Conservation (phyloP, 306 rosid genomes). For the Castanea sativa region DNA sequence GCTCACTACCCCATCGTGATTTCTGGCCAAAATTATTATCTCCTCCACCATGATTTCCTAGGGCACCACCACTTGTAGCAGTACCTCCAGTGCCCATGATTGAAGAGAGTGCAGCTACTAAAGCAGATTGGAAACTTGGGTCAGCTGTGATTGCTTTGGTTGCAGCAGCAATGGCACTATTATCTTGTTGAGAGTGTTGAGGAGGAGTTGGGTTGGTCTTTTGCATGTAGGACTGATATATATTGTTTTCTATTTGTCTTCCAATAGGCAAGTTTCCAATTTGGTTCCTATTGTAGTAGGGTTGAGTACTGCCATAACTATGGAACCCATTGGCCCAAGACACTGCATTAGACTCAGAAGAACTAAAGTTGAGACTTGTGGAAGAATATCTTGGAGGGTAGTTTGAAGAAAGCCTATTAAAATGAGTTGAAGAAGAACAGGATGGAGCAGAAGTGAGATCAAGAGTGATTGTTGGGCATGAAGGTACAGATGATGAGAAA, state of each 20-base stretch:
- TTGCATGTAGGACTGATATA: constrained; percentile 47
- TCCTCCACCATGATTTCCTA: constrained; percentile 32
- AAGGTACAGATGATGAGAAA: constrained; percentile 47
- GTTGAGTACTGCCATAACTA: constrained; percentile 30
- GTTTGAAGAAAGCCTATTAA: constrained; percentile 41
- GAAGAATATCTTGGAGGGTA: constrained; percentile 45
- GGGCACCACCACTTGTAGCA: constrained; percentile 13
- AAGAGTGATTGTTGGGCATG: constrained; percentile 81
- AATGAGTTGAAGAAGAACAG: constrained; percentile 42
- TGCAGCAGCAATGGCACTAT: constrained; percentile 68
- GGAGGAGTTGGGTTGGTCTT: constrained; percentile 21
- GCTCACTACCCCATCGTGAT: constrained; percentile 40
- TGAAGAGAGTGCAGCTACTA: constrained; percentile 71
- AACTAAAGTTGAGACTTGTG: constrained; percentile 54
- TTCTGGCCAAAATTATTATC: constrained; percentile 36
- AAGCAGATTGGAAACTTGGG: constrained; percentile 83
- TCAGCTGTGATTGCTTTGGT: constrained; percentile 81
- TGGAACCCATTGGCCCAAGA: constrained; percentile 57
- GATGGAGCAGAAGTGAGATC: constrained; percentile 76
- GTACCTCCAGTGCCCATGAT: constrained; percentile 49
- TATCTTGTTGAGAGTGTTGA: constrained; percentile 32
- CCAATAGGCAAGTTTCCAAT: constrained; percentile 38
- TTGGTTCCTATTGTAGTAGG: constrained; percentile 35
- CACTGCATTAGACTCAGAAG: constrained; percentile 42
- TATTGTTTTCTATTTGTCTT: constrained; percentile 36